Evolutionary conservation across 176 grass and related monocot genomes (phyloP).

Genomic region (Olyra latifolia): DNA sequence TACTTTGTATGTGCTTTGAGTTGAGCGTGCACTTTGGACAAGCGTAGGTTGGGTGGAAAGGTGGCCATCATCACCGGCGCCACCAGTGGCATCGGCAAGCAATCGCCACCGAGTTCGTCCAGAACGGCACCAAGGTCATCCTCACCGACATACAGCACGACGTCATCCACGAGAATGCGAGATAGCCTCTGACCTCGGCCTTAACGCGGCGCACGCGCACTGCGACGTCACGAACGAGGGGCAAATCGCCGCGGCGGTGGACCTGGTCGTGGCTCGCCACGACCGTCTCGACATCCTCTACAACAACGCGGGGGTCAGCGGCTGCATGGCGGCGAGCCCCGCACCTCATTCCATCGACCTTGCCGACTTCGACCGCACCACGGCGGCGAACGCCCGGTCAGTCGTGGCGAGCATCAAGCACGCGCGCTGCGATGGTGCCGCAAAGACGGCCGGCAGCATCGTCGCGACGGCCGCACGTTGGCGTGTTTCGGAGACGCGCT

Average conservation of each 20-base stretch:
- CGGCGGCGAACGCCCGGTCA: conserved; percentile 54
- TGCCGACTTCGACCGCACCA: conserved; percentile 54
- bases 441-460: not conserved
- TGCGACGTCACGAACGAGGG: conserved; percentile 40
- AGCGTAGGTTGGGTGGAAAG: conserved; percentile 38
- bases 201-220: not conserved
- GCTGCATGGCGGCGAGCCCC: not conserved
- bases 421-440: conserved; percentile 16
- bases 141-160: conserved; percentile 40
- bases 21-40: no score
- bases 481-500: not conserved
- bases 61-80: conserved; percentile 44
- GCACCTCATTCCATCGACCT: conserved; percentile 36
- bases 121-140: conserved; percentile 39
- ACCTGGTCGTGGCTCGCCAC: not conserved
- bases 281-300: conserved; percentile 41
- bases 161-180: not conserved
- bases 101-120: not conserved
- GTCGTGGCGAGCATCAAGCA: conserved; percentile 17
- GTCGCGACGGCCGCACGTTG: not conserved
- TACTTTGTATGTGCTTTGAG: no score
- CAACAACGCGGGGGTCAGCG: conserved; percentile 35
- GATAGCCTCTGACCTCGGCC: conserved; percentile 36
- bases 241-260: conserved; percentile 23
- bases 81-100: conserved; percentile 42